These are phyloP conservation scores for Colletotrichum sp. DNA, from an alignment of 2,329 filamentous ascomycete species.

Conservation along the genomic window DNA sequence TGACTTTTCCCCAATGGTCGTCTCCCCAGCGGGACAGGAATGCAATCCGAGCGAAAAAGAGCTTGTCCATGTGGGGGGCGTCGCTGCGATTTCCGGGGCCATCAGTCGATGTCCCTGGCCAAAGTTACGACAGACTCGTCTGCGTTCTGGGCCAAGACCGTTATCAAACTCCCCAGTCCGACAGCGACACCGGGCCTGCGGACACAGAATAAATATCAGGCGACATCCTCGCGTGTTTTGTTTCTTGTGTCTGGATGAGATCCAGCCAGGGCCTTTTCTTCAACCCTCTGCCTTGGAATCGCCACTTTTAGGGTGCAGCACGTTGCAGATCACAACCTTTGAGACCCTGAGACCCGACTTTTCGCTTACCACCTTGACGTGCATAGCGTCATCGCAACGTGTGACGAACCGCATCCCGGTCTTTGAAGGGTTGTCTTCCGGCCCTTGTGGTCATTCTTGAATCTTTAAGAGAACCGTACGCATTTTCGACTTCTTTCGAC, in stretches of 20 bases:
- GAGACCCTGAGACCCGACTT: slow-evolving; percentile 3
- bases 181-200: not conserved
- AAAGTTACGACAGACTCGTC: not conserved
- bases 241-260: not conserved
- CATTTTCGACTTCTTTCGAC: not conserved
- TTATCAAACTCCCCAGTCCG: slow-evolving; percentile 8
- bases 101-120: not conserved
- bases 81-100: slow-evolving; percentile 7
- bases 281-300: slow-evolving; percentile 2
- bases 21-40: not conserved
- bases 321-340: slow-evolving; percentile 10
- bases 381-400: slow-evolving; percentile 17
- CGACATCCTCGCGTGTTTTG: not conserved
- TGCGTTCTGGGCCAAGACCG: not conserved
- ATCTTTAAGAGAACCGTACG: not conserved
- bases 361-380: not conserved
- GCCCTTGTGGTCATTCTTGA: not conserved
- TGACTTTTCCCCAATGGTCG: not conserved
- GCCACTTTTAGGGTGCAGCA: not conserved
- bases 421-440: not conserved
- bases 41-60: not conserved
- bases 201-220: slow-evolving; percentile 10
- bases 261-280: not conserved
- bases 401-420: not conserved
- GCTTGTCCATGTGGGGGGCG: slow-evolving; percentile 13